These are phyloP conservation scores for Microascus cirrosus DNA, from an alignment of 2,329 filamentous ascomycete genomes.

Conservation along the genomic window DNA sequence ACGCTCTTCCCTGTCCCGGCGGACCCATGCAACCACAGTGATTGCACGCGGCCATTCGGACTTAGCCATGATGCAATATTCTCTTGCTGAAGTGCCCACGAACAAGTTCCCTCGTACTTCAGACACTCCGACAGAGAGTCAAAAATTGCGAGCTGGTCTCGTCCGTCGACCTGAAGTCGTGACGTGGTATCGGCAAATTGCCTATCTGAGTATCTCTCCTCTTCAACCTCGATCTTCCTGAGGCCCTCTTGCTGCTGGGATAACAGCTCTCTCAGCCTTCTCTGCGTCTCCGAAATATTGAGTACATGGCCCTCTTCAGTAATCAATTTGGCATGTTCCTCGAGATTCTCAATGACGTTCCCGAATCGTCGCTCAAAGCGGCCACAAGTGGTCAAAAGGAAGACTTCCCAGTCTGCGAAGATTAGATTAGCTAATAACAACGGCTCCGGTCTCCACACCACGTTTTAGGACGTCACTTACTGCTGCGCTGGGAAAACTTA, in stretches of 20 bases:
- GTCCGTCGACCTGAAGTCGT: neutral
- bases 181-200: neutral
- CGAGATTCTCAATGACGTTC: neutral
- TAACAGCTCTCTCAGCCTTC: neutral
- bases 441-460: neutral
- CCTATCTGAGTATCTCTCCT: neutral
- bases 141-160: neutral
- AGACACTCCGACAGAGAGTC: neutral
- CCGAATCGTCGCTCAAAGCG: neutral
- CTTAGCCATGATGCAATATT: neutral
- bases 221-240: neutral
- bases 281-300: neutral
- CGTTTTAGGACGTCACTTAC: neutral
- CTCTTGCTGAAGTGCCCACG: neutral
- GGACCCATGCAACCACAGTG: neutral
- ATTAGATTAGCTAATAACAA: neutral
- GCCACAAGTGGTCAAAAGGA: neutral
- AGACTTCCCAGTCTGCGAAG: neutral
- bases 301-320: neutral
- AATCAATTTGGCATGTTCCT: neutral
- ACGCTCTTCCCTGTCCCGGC: neutral
- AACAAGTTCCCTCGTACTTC: neutral
- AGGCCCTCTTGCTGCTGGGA: neutral
- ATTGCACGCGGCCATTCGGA: neutral
- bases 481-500: neutral